Evolutionary conservation across 2,329 filamentous ascomycete species (phyloP).

Genomic region (Beauveria sp.): DNA sequence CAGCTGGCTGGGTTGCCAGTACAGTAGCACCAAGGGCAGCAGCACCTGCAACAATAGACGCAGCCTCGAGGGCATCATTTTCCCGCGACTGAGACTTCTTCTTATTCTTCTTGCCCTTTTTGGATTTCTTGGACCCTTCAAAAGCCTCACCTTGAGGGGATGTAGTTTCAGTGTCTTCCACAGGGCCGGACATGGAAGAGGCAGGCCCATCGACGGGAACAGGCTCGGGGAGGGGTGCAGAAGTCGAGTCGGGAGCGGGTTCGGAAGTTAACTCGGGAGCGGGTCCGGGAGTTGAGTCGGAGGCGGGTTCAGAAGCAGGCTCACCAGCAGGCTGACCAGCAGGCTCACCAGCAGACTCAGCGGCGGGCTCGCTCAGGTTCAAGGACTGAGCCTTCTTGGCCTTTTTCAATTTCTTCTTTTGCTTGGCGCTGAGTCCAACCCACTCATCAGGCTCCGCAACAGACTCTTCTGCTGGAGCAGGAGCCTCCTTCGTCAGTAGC

Average conservation of each 20-base stretch:
- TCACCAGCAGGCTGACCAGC: neutral
- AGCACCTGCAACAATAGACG: neutral
- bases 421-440: slow-evolving; percentile 14
- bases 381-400: slow-evolving; percentile 15
- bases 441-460: slow-evolving; percentile 6
- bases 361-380: neutral
- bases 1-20: neutral
- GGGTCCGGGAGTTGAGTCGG: neutral
- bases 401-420: slow-evolving; percentile 21
- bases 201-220: neutral
- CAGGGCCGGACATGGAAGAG: neutral
- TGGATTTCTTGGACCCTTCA: slow-evolving; percentile 13
- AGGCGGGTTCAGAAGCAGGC: neutral
- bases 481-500: neutral
- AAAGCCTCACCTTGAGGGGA: neutral
- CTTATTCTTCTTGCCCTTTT: slow-evolving; percentile 19
- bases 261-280: neutral
- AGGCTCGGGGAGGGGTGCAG: neutral
- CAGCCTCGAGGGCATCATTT: neutral
- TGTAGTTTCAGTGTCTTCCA: neutral
- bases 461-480: slow-evolving; percentile 1
- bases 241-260: neutral
- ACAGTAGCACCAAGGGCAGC: neutral
- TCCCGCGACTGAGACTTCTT: slow-evolving; percentile 12
- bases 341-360: neutral